Base-by-base conservation (phyloP, 164 flowering plant species). In the Tetrastigma voinierianum region DNA sequence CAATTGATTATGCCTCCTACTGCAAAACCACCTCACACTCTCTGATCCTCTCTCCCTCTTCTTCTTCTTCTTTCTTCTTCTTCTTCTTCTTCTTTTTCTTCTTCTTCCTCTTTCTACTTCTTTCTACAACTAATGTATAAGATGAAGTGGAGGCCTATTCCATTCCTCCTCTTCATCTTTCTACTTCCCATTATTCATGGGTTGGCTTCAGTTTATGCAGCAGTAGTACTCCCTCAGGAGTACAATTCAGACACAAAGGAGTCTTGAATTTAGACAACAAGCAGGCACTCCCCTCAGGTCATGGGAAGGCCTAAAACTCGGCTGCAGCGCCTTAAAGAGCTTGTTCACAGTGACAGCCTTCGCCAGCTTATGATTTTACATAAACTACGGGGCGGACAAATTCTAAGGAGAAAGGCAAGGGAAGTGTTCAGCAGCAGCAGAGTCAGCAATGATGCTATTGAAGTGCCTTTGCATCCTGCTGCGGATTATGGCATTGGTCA, bases 401-500 rank as follows among this genome's bases (percentile, higher is more conserved):
- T n/a, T 25, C 14, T 19, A 10, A 51, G 70, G 51, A 47, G 66
- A 56, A 46, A 25, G 21, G 17, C 24, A n/a, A n/a, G n/a, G 61
- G 57, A 54, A 20, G n/a, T n/a, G n/a, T n/a, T n/a, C n/a, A n/a
- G n/a, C n/a, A n/a, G n/a, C 8, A 14, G n/a, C 16, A 20, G 15
- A 55, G 9, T 25, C 40, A 32, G 40, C 40, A 7, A 32, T 32
- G 40, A 32, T 32, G 40, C 52, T 4, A 40, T 69, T 12, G 32
- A 17, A 46, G 65, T 75, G 71, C 79, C 76, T 9, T 70, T 89
- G 57, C 59, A 59, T 12, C 78, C 93, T 0, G 93, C 84, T 0
- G 77, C 86, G 0, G 89, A 83, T 24, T 68, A 64, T 23, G 81
- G 86, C 1, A 46, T 49, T 1, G 91, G 83, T 6, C 74, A 83